Conservation (phyloP, 352 stramenopile genomes). For the Saprolegnia diclina region DNA sequence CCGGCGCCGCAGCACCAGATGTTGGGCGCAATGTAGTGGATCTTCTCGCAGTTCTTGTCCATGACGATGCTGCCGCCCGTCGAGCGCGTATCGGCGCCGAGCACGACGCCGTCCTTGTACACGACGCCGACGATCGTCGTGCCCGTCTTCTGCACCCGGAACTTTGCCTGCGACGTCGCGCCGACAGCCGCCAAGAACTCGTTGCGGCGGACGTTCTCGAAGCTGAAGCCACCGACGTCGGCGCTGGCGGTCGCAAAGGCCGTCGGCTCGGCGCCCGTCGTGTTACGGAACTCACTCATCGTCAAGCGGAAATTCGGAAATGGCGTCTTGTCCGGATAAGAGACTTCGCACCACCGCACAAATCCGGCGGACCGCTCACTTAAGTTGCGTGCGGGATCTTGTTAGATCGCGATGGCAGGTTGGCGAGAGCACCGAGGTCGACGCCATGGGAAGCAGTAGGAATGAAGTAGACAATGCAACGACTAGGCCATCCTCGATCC, state of each 20-base stretch:
- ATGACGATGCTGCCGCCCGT: constrained; percentile 94
- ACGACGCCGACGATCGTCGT: constrained; percentile 96
- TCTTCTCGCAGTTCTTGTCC: constrained; percentile 99
- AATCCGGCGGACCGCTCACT: neutral
- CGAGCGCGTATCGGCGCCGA: constrained; percentile 96
- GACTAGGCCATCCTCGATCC: too few relatives aligned
- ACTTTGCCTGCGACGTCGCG: constrained; percentile 58
- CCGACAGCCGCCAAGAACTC: constrained; percentile 62
- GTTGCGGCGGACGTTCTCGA: constrained; percentile 92
- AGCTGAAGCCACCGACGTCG: constrained; percentile 83
- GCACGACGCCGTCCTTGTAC: constrained; percentile 96
- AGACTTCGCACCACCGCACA: neutral
- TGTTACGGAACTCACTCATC: constrained; percentile 81
- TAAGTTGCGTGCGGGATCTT: neutral
- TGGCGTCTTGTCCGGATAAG: neutral
- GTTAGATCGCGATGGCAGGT: neutral
- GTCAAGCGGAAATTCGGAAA: neutral
- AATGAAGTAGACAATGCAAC: too few relatives aligned
- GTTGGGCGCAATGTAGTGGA: constrained; percentile 99
- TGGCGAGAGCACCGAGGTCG: too few relatives aligned
- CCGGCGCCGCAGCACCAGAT: constrained; percentile 98
- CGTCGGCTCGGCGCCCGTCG: constrained; percentile 62
- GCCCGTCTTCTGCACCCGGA: constrained; percentile 85
- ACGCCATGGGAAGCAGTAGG: too few relatives aligned
- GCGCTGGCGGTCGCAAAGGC: constrained; percentile 37